A percentile compares a stretch with the other conserved stretches of the same genome.
These are phyloP conservation scores for Saccharomyces hybrid DNA, from an alignment of 1,139 yeast species.

Conservation along the genomic window DNA sequence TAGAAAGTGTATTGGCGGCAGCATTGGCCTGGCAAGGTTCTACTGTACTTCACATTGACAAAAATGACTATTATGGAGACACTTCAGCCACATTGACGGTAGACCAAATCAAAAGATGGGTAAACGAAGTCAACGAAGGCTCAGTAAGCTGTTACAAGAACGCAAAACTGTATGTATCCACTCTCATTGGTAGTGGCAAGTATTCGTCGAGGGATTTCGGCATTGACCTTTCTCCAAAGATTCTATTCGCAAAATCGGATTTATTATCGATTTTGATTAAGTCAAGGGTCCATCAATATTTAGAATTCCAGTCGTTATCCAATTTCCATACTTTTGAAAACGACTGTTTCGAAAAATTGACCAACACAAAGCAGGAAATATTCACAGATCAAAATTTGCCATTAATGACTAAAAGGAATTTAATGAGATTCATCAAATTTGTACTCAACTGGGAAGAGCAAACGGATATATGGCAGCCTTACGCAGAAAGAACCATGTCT, in stretches of 20 bases:
- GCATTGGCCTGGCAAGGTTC: slow-evolving; percentile 96
- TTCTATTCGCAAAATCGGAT: slow-evolving; percentile 83
- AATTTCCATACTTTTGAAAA: slow-evolving; percentile 88
- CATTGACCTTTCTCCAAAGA: slow-evolving; percentile 80
- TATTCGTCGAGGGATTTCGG: slow-evolving; percentile 62
- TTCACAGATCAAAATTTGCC: slow-evolving; percentile 82
- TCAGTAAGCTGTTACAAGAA: slow-evolving; percentile 43
- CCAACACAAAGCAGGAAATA: slow-evolving; percentile 82
- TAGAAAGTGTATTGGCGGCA: slow-evolving; percentile 83
- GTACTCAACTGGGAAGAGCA: slow-evolving; percentile 63
- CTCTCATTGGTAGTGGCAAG: slow-evolving; percentile 35
- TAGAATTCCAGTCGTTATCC: slow-evolving; percentile 84
- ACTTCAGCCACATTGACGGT: slow-evolving; percentile 75
- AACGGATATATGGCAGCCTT: slow-evolving; percentile 46
- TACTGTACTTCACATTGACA: slow-evolving; percentile 79
- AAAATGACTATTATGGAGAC: slow-evolving; percentile 81
- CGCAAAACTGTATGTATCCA: slow-evolving; percentile 68
- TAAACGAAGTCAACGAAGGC: slow-evolving; percentile 47
- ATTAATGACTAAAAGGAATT: slow-evolving; percentile 66
- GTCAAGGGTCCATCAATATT: slow-evolving; percentile 80
- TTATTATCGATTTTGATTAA: slow-evolving; percentile 68
- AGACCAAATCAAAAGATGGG: slow-evolving; percentile 80
- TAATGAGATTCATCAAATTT: slow-evolving; percentile 91
- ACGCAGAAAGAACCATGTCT: slow-evolving; percentile 48
- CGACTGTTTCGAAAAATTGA: slow-evolving; percentile 78